phyloP scores from a whole-genome alignment of 2,329 filamentous ascomycete species.

The Apiospora pterosperma region DNA sequence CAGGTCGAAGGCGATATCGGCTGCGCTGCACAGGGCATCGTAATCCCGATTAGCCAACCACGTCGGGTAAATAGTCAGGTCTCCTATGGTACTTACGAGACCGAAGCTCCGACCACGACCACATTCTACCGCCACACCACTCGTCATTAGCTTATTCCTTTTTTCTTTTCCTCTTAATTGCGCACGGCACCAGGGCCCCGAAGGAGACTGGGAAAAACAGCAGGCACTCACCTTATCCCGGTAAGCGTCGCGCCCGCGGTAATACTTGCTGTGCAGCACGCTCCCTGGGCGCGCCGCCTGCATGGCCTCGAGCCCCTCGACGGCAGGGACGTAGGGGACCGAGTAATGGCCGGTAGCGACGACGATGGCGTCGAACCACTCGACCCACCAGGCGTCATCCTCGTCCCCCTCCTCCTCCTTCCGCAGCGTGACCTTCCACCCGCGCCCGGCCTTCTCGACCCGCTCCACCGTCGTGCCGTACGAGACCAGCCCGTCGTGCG shows the following conservation, averaged over 20 bases:
- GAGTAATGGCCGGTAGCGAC: constrained; percentile 38
- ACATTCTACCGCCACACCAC: constrained; percentile 41
- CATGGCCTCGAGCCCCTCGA: constrained; percentile 46
- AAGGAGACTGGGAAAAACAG: neutral
- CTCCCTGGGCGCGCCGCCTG: constrained; percentile 43
- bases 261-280: constrained; percentile 54
- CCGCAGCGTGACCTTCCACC: constrained; percentile 53
- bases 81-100: constrained; percentile 46
- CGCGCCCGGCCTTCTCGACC: constrained; percentile 44
- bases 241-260: constrained; percentile 42
- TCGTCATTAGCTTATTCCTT: neutral
- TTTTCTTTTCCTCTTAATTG: no score
- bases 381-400: constrained; percentile 59
- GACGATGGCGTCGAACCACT: constrained; percentile 39
- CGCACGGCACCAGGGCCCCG: no score
- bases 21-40: constrained; percentile 29
- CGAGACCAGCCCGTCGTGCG: constrained; percentile 47
- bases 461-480: constrained; percentile 61
- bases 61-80: no score
- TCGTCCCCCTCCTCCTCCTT: constrained; percentile 26
- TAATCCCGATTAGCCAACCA: neutral
- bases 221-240: constrained; percentile 36
- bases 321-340: constrained; percentile 49
- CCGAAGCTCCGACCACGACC: constrained; percentile 60
- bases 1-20: constrained; percentile 43